Base-by-base conservation (phyloP, 306 rosid genomes). In the Mimosa bimucronata region DNA sequence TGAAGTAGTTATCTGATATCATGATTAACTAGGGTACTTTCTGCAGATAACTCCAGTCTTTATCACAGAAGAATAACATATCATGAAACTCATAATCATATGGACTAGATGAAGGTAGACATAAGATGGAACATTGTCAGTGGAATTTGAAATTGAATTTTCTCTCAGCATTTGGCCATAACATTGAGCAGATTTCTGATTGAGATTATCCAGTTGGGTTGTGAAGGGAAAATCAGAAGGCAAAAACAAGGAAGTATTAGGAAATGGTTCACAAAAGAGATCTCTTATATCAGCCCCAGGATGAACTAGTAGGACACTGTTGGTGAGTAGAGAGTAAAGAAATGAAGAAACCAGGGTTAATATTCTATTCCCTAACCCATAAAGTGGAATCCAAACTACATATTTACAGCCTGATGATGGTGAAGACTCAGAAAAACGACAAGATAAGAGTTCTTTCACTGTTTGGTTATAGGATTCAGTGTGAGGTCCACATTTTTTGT, bases 251-350 rank as follows among this genome's bases (percentile, higher is more conserved):
- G 96, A 91, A 58, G 74, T 78, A 37, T 86, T 83, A 0, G 90
- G 93, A 73, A 91, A 91, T 25, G 96, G 93, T 84, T 91, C 96
- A 26, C 96, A 91, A 46, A 91, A 89, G 69, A 91, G 92, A 79
- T 86, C 87, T 18, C 25, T 57, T 91, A 91, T 88, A 83, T 89
- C 93, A 62, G 64, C 83, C 48, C 91, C 90, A 45, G 93, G 96
- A 84, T 91, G 93, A 58, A 91, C 93, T 28, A 91, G 86, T 42
- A 91, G 82, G 55, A 91, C 90, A 38, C 93, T 89, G 86, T 88
- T 64, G 9, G 93, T 88, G 85, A 91, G 93, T 67, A 91, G 90
- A 45, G 96, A 90, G 66, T 89, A 91, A 6, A 91, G 90, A 82
- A 91, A 91, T 38, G 91, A 85, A 48, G 96, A 89, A 73, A 85